A percentile compares a stretch with the other conserved stretches of the same genome.
phyloP scores from a whole-genome alignment of 2,329 filamentous ascomycete genomes.

The Fusarium caatingaense region DNA sequence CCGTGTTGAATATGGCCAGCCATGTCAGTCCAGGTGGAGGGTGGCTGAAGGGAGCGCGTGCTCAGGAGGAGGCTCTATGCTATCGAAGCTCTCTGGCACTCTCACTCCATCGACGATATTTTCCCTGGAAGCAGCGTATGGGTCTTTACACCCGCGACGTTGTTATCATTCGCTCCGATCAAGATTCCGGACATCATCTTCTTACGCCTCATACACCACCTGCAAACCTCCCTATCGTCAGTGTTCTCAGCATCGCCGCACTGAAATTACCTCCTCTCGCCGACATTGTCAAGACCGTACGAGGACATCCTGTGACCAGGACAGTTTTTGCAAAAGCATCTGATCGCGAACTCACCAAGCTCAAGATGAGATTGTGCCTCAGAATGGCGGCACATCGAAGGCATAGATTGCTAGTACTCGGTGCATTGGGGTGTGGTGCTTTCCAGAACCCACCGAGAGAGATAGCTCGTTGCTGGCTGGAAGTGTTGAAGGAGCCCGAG shows the following conservation, averaged over 20 bases:
- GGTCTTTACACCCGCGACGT: constrained; percentile 71
- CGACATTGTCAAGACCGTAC: constrained; percentile 30
- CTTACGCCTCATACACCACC: constrained; percentile 51
- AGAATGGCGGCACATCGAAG: constrained; percentile 67
- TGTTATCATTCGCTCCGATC: constrained; percentile 66
- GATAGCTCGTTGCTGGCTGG: constrained; percentile 71
- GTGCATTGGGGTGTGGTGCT: constrained; percentile 76
- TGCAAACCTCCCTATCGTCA: constrained; percentile 62
- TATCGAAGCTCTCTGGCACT: constrained; percentile 68
- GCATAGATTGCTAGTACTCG: constrained; percentile 71
- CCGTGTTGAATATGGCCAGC: constrained; percentile 75
- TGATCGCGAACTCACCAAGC: constrained; percentile 66
- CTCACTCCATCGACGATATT: constrained; percentile 60
- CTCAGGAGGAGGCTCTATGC: constrained; percentile 77
- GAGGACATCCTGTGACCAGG: constrained; percentile 41
- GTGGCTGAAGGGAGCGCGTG: constrained; percentile 69
- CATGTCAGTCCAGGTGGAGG: constrained; percentile 69
- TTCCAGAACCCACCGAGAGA: constrained; percentile 71
- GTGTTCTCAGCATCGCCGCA: constrained; percentile 71
- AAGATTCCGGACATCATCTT: constrained; percentile 59
- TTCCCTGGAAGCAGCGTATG: constrained; percentile 63
- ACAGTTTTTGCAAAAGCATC: constrained; percentile 54
- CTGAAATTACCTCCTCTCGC: constrained; percentile 55
- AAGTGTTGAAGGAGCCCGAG: constrained; percentile 70
- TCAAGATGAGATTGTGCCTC: constrained; percentile 71